Conservation (phyloP, 1,284 basidiomycete species). For the Athelia psychrophila region DNA sequence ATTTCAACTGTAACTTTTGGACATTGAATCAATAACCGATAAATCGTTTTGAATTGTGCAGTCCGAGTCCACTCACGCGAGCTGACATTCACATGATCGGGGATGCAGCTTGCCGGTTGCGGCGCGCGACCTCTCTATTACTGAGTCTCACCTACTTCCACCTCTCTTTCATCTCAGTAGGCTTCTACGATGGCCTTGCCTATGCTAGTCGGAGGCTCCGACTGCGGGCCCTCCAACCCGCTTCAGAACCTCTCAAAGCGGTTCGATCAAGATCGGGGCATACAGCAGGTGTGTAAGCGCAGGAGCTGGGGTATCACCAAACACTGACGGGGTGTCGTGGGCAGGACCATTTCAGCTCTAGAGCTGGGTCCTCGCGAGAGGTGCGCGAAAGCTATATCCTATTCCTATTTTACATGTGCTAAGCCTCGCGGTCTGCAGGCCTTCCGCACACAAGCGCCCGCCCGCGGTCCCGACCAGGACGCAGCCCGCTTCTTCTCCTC, state of each 20-base stretch:
- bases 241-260: constrained; percentile 76
- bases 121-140: too few species aligned
- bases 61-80: too few species aligned
- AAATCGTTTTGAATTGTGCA: too few species aligned
- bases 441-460: constrained; percentile 54
- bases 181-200: constrained; percentile 61
- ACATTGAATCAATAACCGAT: too few species aligned
- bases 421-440: constrained; percentile 31
- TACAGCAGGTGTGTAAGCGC: constrained; percentile 59
- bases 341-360: constrained; percentile 64
- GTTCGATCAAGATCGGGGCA: constrained; percentile 74
- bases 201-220: constrained; percentile 67
- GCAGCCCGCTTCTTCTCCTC: constrained; percentile 65
- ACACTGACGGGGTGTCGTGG: neutral
- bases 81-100: too few species aligned
- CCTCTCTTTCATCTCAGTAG: too few species aligned
- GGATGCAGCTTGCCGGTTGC: too few species aligned
- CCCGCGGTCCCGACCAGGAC: constrained; percentile 54
- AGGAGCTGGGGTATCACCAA: neutral
- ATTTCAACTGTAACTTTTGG: too few species aligned
- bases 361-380: constrained; percentile 56
- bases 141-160: too few species aligned
- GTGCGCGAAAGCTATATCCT: constrained; percentile 31
- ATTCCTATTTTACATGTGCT: constrained; percentile 2
- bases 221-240: constrained; percentile 81